A percentile compares a stretch with the other conserved stretches of the same genome.
These are phyloP conservation scores for Colletotrichum euphorbiae DNA, from an alignment of 2,329 filamentous ascomycete genomes.

Conservation along the genomic window DNA sequence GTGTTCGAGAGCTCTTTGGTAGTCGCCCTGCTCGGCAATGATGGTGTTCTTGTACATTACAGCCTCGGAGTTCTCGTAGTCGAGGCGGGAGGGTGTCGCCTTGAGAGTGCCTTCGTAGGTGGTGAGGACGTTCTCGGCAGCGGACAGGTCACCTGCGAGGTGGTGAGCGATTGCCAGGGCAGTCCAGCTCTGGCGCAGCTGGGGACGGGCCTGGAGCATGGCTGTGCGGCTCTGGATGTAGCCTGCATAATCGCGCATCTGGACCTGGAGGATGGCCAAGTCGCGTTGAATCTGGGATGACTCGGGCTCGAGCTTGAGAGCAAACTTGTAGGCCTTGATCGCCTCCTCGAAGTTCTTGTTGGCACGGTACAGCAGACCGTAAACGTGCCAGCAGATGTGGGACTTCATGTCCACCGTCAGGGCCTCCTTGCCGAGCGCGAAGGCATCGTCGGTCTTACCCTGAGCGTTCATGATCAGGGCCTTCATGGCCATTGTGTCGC, in stretches of 20 bases:
- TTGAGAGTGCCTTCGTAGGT: conserved; percentile 96
- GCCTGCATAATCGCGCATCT: conserved; percentile 95
- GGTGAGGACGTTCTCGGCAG: conserved; percentile 90
- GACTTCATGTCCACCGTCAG: conserved; percentile 98
- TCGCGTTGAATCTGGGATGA: conserved; percentile 95
- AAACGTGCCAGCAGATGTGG: conserved; percentile 99
- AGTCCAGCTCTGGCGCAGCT: conserved; percentile 93
- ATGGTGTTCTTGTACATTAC: conserved; percentile 94
- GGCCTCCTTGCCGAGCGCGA: conserved; percentile 90
- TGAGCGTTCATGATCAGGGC: conserved; percentile 94
- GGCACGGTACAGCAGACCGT: conserved; percentile 90
- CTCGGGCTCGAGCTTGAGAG: conserved; percentile 91
- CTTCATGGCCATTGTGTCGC: conserved; percentile 99
- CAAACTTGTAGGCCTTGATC: conserved; percentile 99
- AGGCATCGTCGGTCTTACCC: conserved; percentile 93
- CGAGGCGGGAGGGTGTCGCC: conserved; percentile 77
- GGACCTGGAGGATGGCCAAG: conserved; percentile 90
- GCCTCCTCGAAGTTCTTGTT: conserved; percentile 99
- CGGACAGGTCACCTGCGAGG: conserved; percentile 82
- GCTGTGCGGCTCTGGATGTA: conserved; percentile 89
- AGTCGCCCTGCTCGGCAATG: conserved; percentile 90
- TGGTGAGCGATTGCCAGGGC: conserved; percentile 95
- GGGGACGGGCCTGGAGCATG: conserved; percentile 88
- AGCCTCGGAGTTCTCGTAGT: conserved; percentile 94
- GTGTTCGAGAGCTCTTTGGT: conserved; percentile 86